Percentiles rank a stretch among this genome's conserved stretches.
Evolutionary conservation across 2,329 filamentous ascomycete species (phyloP).

Genomic region (Arachnopeziza araneosa): DNA sequence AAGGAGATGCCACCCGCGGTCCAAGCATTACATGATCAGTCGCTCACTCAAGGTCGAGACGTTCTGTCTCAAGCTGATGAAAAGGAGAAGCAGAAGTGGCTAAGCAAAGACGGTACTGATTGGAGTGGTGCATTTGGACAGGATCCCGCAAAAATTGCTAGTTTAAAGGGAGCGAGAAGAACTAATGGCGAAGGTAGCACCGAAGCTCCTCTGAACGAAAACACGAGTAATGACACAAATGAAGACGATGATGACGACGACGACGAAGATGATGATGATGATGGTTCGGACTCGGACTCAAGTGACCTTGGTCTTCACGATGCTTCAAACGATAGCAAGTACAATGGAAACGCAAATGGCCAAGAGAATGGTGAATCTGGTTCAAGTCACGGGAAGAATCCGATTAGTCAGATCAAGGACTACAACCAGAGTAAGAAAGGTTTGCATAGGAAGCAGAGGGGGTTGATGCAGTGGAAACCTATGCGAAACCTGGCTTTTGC

Average conservation of each 20-base stretch:
- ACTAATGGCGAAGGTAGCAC: slow-evolving; percentile 10
- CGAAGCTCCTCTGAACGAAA: slow-evolving; percentile 28
- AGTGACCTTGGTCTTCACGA: slow-evolving; percentile 56
- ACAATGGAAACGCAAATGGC: background rate
- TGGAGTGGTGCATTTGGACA: slow-evolving; percentile 84
- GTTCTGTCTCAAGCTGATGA: slow-evolving; percentile 67
- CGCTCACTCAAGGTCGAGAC: slow-evolving; percentile 72
- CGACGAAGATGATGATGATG: background rate
- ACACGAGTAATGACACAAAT: slow-evolving; percentile 17
- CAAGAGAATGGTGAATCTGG: slow-evolving; percentile 5
- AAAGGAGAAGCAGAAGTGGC: slow-evolving; percentile 71
- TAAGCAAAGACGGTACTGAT: slow-evolving; percentile 73
- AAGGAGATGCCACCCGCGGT: slow-evolving; percentile 68
- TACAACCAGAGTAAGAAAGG: slow-evolving; percentile 65
- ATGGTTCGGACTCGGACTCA: slow-evolving; percentile 17
- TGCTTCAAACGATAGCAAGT: slow-evolving; percentile 28
- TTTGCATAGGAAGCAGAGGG: slow-evolving; percentile 79
- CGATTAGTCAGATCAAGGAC: slow-evolving; percentile 53
- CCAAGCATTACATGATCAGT: slow-evolving; percentile 74
- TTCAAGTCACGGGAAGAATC: slow-evolving; percentile 39
- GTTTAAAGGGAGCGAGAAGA: slow-evolving; percentile 5
- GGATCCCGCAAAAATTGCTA: slow-evolving; percentile 50
- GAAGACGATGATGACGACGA: slow-evolving; percentile 16
- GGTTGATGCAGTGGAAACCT: slow-evolving; percentile 92
- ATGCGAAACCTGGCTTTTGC: slow-evolving; percentile 81